Percentiles rank a stretch among this genome's conserved stretches.
These are phyloP conservation scores for Diaporthe humulicola DNA, from an alignment of 2,329 filamentous ascomycete genomes.

Conservation along the genomic window DNA sequence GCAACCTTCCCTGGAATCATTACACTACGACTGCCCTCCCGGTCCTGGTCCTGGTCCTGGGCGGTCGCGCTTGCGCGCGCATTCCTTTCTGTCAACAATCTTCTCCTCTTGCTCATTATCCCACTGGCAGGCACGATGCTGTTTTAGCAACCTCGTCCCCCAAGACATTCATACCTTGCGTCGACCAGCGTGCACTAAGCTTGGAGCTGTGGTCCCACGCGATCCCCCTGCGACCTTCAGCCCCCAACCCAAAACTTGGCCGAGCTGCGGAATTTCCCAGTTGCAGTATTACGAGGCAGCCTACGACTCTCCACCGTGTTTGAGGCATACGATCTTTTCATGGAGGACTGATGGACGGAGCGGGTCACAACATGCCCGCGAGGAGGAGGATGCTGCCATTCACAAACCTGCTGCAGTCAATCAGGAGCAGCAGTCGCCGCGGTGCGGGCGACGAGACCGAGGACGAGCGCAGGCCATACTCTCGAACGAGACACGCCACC, in stretches of 20 bases:
- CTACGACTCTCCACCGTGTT: neutral
- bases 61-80: slow-evolving; percentile 30
- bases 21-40: slow-evolving; percentile 16
- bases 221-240: neutral
- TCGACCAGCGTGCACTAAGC: slow-evolving; percentile 5
- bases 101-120: neutral
- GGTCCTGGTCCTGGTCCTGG: slow-evolving; percentile 2
- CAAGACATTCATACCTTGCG: neutral
- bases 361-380: slow-evolving; percentile 42
- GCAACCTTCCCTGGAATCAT: slow-evolving; percentile 26
- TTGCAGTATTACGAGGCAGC: slow-evolving; percentile 18
- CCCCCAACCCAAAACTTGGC: neutral
- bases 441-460: slow-evolving; percentile 40
- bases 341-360: slow-evolving; percentile 43
- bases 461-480: slow-evolving; percentile 48
- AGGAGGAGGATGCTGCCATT: slow-evolving; percentile 49
- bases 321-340: slow-evolving; percentile 24
- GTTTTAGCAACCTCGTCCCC: slow-evolving; percentile 8
- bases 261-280: neutral
- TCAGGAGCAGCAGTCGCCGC: slow-evolving; percentile 48
- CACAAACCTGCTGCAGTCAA: slow-evolving; percentile 49
- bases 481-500: slow-evolving; percentile 65
- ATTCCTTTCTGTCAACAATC: slow-evolving; percentile 35
- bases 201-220: slow-evolving; percentile 1
- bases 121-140: slow-evolving; percentile 5